Percentiles rank a stretch among this genome's conserved stretches.
Evolutionary conservation across 139 green algal species (phyloP).

Genomic region (Deuterostichococcus epilithicus): DNA sequence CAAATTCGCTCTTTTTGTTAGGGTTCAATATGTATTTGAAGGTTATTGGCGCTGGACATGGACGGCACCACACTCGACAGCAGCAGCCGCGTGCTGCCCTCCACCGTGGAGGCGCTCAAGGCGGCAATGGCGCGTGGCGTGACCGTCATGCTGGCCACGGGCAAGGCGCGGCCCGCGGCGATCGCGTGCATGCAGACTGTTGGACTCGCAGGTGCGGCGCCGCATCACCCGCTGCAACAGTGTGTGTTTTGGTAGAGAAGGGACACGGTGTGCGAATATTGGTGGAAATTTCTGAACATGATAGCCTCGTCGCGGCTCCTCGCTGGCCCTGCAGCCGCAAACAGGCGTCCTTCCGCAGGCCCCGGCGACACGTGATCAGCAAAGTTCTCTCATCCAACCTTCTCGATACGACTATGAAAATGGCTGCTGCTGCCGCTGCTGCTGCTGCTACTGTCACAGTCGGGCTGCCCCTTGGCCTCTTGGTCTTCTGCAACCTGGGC

Average conservation of each 20-base stretch:
- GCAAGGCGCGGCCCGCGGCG: constrained; percentile 90
- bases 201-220: constrained; percentile 51
- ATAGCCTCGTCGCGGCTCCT: too few relatives aligned
- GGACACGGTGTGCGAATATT: background rate
- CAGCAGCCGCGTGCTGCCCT: constrained; percentile 52
- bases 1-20: background rate
- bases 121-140: constrained; percentile 60
- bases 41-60: constrained; percentile 74
- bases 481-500: too few relatives aligned
- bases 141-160: constrained; percentile 83
- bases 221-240: too few relatives aligned
- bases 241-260: background rate
- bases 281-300: background rate
- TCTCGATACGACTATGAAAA: too few relatives aligned
- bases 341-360: too few relatives aligned
- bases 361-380: too few relatives aligned
- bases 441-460: too few relatives aligned
- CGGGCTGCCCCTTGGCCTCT: too few relatives aligned
- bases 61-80: constrained; percentile 72
- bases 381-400: too few relatives aligned
- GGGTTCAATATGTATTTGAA: background rate
- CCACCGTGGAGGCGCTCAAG: constrained; percentile 58
- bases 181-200: constrained; percentile 50
- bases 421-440: too few relatives aligned
- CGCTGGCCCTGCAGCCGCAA: too few relatives aligned